phyloP scores from a whole-genome alignment of 768 basidiomycete species.

The Boletus tomentosulus region DNA sequence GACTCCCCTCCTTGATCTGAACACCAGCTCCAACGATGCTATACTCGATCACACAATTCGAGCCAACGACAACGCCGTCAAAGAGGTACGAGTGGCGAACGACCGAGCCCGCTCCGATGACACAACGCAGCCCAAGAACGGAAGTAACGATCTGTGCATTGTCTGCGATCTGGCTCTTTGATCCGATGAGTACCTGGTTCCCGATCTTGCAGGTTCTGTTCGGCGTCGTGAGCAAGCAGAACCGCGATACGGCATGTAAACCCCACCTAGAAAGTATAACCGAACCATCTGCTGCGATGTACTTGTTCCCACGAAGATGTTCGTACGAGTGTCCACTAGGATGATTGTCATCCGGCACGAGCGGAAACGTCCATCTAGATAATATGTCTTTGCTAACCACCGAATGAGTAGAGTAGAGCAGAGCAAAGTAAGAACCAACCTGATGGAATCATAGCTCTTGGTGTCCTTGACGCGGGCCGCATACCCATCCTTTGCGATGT shows the following conservation, averaged over 20 bases:
- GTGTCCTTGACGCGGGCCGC: constrained; percentile 93
- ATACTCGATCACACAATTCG: constrained; percentile 64
- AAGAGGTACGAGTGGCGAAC: constrained; percentile 81
- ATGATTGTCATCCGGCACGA: constrained; percentile 92
- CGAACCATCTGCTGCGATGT: constrained; percentile 74
- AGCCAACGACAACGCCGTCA: constrained; percentile 68
- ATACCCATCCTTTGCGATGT: constrained; percentile 84
- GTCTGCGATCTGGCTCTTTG: constrained; percentile 62
- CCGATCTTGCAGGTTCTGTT: constrained; percentile 77
- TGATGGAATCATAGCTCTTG: constrained; percentile 84
- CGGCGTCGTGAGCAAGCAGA: not conserved
- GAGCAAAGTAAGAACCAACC: constrained; percentile 40
- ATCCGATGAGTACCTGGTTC: constrained; percentile 81
- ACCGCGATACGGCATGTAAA: not conserved
- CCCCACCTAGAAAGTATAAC: constrained; percentile 79
- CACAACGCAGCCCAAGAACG: constrained; percentile 73
- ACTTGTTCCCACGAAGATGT: constrained; percentile 83
- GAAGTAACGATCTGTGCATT: constrained; percentile 64
- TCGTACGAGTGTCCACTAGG: constrained; percentile 81
- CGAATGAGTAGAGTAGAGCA: not conserved
- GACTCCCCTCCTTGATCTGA: constrained; percentile 60
- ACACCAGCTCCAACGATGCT: constrained; percentile 82
- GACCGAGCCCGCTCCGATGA: constrained; percentile 64
- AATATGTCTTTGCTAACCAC: constrained; percentile 80
- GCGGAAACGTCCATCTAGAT: constrained; percentile 90